phyloP scores from a whole-genome alignment of 2,329 filamentous ascomycete genomes.

The Grosmannia serpens region DNA sequence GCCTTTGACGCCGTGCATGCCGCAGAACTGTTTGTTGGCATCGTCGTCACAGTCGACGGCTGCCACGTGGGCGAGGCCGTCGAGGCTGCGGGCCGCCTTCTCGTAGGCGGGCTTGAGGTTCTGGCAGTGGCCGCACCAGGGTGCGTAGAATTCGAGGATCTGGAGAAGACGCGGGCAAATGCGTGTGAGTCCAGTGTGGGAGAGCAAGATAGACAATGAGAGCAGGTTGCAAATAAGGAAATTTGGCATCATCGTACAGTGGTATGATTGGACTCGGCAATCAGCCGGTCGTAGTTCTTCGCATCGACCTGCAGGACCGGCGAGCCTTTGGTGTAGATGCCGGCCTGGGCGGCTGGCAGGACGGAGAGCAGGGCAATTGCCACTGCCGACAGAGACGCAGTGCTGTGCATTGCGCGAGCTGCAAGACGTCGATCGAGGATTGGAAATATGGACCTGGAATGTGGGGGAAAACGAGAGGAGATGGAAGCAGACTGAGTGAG shows the following conservation, averaged over 20 bases:
- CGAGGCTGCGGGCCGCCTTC: constrained; percentile 78
- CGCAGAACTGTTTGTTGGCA: constrained; percentile 78
- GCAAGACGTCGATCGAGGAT: not conserved
- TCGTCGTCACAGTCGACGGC: constrained; percentile 95
- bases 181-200: not conserved
- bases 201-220: not conserved
- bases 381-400: constrained; percentile 34
- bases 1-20: constrained; percentile 75
- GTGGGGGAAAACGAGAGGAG: not conserved
- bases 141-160: constrained; percentile 82
- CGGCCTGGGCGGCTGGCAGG: constrained; percentile 53
- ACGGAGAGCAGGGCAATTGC: constrained; percentile 54
- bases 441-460: not conserved
- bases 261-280: constrained; percentile 82
- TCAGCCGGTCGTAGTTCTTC: constrained; percentile 69
- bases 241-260: constrained; percentile 48
- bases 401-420: not conserved
- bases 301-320: constrained; percentile 73
- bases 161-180: constrained; percentile 15
- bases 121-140: constrained; percentile 96
- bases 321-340: constrained; percentile 76
- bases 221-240: no score
- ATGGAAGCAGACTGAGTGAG: not conserved
- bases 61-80: constrained; percentile 88
- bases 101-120: constrained; percentile 94